phyloP scores from a whole-genome alignment of 805 yeast genomes.

The Candida chauliodis region DNA sequence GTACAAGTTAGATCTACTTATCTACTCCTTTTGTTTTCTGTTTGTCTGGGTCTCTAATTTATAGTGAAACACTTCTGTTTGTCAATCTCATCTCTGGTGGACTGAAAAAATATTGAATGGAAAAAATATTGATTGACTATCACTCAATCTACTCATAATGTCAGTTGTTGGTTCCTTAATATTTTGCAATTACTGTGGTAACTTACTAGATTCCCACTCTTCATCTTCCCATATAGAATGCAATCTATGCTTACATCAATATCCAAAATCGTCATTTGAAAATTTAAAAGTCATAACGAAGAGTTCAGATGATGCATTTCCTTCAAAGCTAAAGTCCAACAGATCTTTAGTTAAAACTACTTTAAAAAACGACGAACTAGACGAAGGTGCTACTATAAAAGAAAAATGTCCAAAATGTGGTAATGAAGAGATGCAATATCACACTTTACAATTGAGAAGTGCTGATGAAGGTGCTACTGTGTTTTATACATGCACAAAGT shows the following conservation, averaged over 20 bases:
- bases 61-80: no score
- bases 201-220: conserved; percentile 66
- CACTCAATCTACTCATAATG: conserved; percentile 43
- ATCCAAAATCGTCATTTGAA: conserved; percentile 54
- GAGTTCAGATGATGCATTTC: conserved; percentile 91
- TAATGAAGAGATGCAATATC: conserved; percentile 96
- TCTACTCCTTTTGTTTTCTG: no score
- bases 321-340: conserved; percentile 75
- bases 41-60: no score
- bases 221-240: conserved; percentile 54
- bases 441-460: conserved; percentile 91
- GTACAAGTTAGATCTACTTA: no score
- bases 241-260: conserved; percentile 39
- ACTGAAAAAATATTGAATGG: conserved; percentile 2
- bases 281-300: conserved; percentile 82
- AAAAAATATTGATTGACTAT: conserved; percentile 1
- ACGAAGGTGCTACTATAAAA: conserved; percentile 94
- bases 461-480: conserved; percentile 99
- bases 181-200: conserved; percentile 92
- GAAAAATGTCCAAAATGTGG: conserved; percentile 99
- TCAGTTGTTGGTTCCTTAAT: conserved; percentile 94
- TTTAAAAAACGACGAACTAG: conserved; percentile 70
- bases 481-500: conserved; percentile 90
- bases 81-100: neutral
- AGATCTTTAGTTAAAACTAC: conserved; percentile 88